A percentile compares a stretch with the other conserved stretches of the same genome.
Conservation (phyloP, 805 yeast species). For the Candida nonsorbophila region DNA sequence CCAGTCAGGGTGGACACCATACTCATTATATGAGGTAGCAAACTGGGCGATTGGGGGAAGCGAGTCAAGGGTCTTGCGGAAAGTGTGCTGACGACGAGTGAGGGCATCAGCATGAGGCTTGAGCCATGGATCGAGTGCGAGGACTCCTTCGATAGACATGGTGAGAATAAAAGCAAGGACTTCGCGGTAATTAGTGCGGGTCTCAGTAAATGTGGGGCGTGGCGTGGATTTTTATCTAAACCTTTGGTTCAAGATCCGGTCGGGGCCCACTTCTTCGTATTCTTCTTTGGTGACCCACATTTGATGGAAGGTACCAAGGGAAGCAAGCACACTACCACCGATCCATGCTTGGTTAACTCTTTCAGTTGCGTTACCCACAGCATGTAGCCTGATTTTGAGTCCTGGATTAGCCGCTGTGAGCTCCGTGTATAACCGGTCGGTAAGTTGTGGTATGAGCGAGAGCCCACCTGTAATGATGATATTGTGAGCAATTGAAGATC, state of each 20-base stretch:
- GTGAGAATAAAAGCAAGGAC: background rate
- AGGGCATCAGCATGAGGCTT: conserved; percentile 71
- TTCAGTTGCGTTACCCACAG: conserved; percentile 74
- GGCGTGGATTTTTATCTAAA: conserved; percentile 48
- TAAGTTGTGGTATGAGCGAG: conserved; percentile 74
- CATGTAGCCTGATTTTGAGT: conserved; percentile 75
- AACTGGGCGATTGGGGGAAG: too few species aligned
- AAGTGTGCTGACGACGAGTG: conserved; percentile 59
- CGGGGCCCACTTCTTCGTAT: conserved; percentile 84
- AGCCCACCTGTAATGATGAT: conserved; percentile 83
- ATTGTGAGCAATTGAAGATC: conserved; percentile 84
- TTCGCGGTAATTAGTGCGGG: background rate
- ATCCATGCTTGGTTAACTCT: conserved; percentile 83
- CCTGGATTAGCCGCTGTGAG: conserved; percentile 72
- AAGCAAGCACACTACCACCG: conserved; percentile 84
- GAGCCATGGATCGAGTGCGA: conserved; percentile 80
- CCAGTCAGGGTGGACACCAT: conserved; percentile 68
- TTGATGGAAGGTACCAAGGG: conserved; percentile 92
- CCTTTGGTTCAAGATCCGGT: conserved; percentile 71
- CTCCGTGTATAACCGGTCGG: conserved; percentile 71
- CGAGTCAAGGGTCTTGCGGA: too few species aligned
- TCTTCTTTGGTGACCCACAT: conserved; percentile 88
- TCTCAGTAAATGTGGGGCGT: background rate
- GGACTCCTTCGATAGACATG: conserved; percentile 46
- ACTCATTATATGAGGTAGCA: conserved; percentile 68